A percentile compares a stretch with the other conserved stretches of the same genome.
Evolutionary conservation across 31 red algal species (phyloP).

Genomic region (Bonnemaisonia californica): DNA sequence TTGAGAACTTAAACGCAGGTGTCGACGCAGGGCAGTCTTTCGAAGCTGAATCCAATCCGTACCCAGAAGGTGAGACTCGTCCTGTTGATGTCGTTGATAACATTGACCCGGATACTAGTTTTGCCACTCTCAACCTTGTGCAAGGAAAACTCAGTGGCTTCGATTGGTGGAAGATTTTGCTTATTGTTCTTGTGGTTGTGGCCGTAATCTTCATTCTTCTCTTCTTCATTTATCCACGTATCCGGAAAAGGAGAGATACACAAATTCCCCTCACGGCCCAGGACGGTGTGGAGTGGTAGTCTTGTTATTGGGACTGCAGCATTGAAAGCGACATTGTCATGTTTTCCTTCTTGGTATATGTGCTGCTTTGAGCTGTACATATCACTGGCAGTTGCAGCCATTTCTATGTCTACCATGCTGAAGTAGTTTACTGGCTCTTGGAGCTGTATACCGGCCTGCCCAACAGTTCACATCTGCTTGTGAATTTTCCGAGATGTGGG

Average conservation of each 20-base stretch:
- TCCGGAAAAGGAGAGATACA: conserved; percentile 33
- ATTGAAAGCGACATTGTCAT: too few species aligned
- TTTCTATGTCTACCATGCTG: too few species aligned
- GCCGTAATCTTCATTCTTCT: conserved; percentile 40
- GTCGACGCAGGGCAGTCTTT: conserved; percentile 33
- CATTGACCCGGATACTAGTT: conserved; percentile 9
- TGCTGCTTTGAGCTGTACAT: too few species aligned
- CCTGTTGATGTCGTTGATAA: conserved; percentile 21
- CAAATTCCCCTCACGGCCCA: conserved; percentile 59
- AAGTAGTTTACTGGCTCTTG: too few species aligned
- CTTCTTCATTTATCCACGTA: conserved; percentile 38
- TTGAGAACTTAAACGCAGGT: conserved; percentile 53
- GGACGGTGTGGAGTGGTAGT: conserved; percentile 57
- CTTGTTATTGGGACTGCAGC: background rate
- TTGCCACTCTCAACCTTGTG: conserved; percentile 36
- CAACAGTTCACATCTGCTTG: too few species aligned
- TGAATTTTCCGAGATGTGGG: too few species aligned
- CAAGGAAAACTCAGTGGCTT: conserved; percentile 26
- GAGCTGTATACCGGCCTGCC: too few species aligned
- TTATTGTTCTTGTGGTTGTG: conserved; percentile 52
- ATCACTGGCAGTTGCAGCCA: too few species aligned
- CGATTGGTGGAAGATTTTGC: conserved; percentile 67
- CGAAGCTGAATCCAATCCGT: conserved; percentile 39
- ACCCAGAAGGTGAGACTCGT: conserved; percentile 35
- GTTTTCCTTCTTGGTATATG: too few species aligned